Percentiles rank a stretch among this genome's conserved stretches.
These are phyloP conservation scores for Fusarium sororula DNA, from an alignment of 2,329 filamentous ascomycete genomes.

Conservation along the genomic window DNA sequence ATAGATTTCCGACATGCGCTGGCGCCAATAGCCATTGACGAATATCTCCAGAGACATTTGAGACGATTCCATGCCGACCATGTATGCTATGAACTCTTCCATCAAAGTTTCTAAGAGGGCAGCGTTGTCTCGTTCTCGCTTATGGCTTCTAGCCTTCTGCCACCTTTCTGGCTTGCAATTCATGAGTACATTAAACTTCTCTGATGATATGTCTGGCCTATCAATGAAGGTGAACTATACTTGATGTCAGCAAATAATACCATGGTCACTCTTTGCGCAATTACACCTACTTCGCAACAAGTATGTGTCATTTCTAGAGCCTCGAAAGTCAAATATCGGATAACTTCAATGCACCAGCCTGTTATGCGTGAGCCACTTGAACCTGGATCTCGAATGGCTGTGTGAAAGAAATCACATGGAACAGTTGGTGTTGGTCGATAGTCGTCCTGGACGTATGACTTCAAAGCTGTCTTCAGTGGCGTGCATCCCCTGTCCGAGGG, in stretches of 20 bases:
- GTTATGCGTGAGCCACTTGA: fast-evolving
- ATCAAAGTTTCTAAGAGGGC: fast-evolving
- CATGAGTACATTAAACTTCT: fast-evolving
- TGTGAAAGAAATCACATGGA: fast-evolving
- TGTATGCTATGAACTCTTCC: neutral
- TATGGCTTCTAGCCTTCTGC: neutral
- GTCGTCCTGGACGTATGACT: neutral
- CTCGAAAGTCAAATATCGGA: neutral
- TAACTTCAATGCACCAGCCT: fast-evolving
- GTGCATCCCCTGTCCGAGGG: fast-evolving
- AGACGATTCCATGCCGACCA: fast-evolving
- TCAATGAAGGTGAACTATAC: fast-evolving
- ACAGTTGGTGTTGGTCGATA: too few species aligned
- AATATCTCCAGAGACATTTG: fast-evolving
- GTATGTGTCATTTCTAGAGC: neutral
- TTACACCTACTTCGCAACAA: neutral
- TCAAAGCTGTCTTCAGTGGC: neutral
- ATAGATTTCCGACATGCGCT: neutral
- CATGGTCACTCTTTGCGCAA: too few species aligned
- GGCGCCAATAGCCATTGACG: neutral
- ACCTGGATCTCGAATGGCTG: fast-evolving
- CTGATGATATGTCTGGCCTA: neutral
- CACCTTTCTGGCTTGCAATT: fast-evolving
- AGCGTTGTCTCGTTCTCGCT: neutral
- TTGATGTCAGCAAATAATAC: fast-evolving